Percentiles rank a stretch among this genome's conserved stretches.
Conservation (phyloP, 306 rosid species). For the Casuarina equisetifolia region DNA sequence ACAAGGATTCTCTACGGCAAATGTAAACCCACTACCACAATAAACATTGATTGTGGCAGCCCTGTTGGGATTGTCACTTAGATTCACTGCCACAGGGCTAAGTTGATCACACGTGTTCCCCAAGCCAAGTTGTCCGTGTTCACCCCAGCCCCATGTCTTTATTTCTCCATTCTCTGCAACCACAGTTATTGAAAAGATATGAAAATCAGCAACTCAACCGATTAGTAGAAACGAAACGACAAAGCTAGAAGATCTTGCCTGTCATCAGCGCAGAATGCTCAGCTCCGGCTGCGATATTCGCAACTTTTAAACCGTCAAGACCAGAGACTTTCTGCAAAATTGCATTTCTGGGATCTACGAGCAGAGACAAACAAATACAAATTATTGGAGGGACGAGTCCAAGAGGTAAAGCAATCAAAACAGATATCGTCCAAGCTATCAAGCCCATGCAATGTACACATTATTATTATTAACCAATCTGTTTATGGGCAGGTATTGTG, state of each 20-base stretch:
- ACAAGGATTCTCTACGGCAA: constrained; percentile 41
- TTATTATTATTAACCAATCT: neutral
- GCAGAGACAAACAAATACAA: constrained; percentile 2
- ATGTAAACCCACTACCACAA: constrained; percentile 89
- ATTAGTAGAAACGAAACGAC: neutral
- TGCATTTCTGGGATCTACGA: constrained; percentile 39
- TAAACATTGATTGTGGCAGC: constrained; percentile 43
- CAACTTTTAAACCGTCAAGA: constrained; percentile 43
- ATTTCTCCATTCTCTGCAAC: constrained; percentile 54
- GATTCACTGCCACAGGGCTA: constrained; percentile 49
- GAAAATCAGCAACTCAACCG: neutral
- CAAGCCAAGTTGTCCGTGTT: constrained; percentile 95
- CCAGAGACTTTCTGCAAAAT: constrained; percentile 51
- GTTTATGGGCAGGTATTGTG: neutral
- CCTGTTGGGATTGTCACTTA: constrained; percentile 30
- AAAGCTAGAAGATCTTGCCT: constrained; percentile 39
- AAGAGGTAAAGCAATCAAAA: constrained; percentile 5
- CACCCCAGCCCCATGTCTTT: constrained; percentile 98
- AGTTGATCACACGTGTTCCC: constrained; percentile 61
- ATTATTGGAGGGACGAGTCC: neutral
- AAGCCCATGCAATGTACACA: neutral
- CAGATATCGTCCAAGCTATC: neutral
- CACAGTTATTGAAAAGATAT: neutral
- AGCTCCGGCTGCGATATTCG: constrained; percentile 73
- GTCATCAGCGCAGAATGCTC: constrained; percentile 77